Conservation (phyloP, 176 grass and related monocot species). For the Lolium rigidum region DNA sequence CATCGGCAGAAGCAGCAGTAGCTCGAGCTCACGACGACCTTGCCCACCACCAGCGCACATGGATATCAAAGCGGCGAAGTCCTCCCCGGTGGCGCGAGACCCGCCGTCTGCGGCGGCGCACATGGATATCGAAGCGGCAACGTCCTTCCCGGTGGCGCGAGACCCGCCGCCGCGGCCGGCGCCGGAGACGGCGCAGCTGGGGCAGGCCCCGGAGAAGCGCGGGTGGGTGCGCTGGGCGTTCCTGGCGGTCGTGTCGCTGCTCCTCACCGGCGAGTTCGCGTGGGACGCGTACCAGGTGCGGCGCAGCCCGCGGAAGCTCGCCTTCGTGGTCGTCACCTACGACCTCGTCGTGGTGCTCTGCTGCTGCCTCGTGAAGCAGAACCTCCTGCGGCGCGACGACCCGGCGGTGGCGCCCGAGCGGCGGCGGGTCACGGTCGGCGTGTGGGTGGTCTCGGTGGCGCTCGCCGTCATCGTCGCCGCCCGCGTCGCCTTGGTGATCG, state of each 20-base stretch:
- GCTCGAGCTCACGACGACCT: not conserved
- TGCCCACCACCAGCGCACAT: not conserved
- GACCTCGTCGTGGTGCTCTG: conserved; percentile 25
- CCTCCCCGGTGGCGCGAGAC: not conserved
- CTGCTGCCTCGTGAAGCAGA: conserved; percentile 17
- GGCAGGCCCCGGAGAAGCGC: not conserved
- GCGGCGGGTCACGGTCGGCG: not conserved
- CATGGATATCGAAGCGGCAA: too few relatives aligned
- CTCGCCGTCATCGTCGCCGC: too few relatives aligned
- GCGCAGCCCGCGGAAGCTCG: conserved; percentile 10
- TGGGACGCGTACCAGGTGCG: conserved; percentile 3
- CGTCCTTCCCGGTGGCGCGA: not conserved
- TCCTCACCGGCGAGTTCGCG: conserved; percentile 22
- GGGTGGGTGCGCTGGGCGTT: not conserved
- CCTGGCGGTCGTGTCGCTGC: not conserved
- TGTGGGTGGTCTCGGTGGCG: too few relatives aligned
- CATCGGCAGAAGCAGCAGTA: not conserved
- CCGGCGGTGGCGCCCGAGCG: not conserved
- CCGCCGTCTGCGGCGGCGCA: too few relatives aligned
- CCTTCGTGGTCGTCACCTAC: conserved; percentile 25
- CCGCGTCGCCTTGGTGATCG: too few relatives aligned
- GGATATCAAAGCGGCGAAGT: not conserved
- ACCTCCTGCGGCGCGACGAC: not conserved
- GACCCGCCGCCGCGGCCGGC: not conserved
- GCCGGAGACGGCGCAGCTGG: not conserved